Conservation (phyloP, 176 grass and related monocot genomes). For the Pontederia paniculata region DNA sequence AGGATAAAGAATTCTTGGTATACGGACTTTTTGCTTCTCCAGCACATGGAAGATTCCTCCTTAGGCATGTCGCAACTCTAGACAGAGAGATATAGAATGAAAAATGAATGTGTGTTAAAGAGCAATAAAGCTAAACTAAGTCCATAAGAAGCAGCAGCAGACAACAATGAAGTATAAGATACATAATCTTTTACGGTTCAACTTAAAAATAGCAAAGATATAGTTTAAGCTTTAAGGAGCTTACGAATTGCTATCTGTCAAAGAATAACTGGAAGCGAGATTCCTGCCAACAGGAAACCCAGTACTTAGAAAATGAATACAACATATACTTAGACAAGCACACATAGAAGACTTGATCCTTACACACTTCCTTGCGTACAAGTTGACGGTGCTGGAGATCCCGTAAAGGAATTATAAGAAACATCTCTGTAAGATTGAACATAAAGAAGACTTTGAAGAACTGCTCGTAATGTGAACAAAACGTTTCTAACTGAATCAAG, state of each 20-base stretch:
- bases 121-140: neutral
- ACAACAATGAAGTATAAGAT: too few relatives aligned
- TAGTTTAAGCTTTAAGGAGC: neutral
- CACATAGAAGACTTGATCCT: neutral
- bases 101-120: neutral
- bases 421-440: conserved; percentile 6
- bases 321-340: neutral
- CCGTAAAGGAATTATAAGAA: conserved; percentile 14
- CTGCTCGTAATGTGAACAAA: too few relatives aligned
- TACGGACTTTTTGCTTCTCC: conserved; percentile 1
- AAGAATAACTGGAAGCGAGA: conserved; percentile 13
- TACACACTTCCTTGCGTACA: neutral
- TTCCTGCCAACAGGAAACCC: neutral
- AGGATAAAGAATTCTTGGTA: neutral
- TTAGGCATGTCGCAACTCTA: conserved; percentile 5
- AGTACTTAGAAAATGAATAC: neutral
- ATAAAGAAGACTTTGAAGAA: too few relatives aligned
- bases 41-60: conserved; percentile 12
- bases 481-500: too few relatives aligned
- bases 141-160: neutral
- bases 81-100: neutral
- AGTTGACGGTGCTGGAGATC: neutral
- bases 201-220: neutral
- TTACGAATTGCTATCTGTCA: neutral
- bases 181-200: too few relatives aligned